Base-by-base conservation (phyloP, 2,329 filamentous ascomycete species). In the Diaporthe vaccinii region DNA sequence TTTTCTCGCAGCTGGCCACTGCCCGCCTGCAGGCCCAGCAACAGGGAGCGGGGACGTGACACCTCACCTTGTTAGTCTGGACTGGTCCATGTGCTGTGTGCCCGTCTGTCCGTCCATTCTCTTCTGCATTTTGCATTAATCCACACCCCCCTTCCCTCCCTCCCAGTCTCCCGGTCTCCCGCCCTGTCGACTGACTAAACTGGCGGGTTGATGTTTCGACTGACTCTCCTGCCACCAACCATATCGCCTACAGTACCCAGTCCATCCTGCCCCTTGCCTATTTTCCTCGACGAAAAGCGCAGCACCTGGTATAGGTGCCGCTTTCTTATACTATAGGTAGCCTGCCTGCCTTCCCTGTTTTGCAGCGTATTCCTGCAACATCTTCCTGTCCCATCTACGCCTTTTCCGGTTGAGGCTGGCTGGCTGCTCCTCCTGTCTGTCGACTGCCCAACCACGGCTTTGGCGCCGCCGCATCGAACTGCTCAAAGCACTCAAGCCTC, bases 171-270 rank as follows among this genome's bases (percentile, higher is more conserved):
- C 62, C 68, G 25, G 9, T 34, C 20, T 58, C 39, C 36, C 57
- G 39, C 36, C 61, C 36, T 31, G 34, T 22, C 31, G 72, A 36
- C 61, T 74, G 72, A 55, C 53, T 57, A 44, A 39, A 31, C 41
- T 36, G 65, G 31, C 62, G 8, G 65, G 34, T 17, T 55, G 65
- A 69, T 55, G 65, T 69, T 55, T 69, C 65, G 49, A 69, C 65
- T 69, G 65, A 69, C 65, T 69, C 65, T 69, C 49, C 31, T 55
- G 65, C 65, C 65, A 69, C 65, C 65, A 69, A 69, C 65, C 65
- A 69, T 34, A 55, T 69, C 49, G n/a, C 10, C n/a, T 59, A 61
- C 49, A 36, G 34, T 28, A 36, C 41, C 44, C 44, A 67, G 44
- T 41, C 51, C 71, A 46, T 65, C 20, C 39, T 53, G 51, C 61